Evolutionary conservation across 805 yeast genomes (phyloP), one percentile per base, ranked within the genome.

Genomic region (Kuraishia piskuri): DNA sequence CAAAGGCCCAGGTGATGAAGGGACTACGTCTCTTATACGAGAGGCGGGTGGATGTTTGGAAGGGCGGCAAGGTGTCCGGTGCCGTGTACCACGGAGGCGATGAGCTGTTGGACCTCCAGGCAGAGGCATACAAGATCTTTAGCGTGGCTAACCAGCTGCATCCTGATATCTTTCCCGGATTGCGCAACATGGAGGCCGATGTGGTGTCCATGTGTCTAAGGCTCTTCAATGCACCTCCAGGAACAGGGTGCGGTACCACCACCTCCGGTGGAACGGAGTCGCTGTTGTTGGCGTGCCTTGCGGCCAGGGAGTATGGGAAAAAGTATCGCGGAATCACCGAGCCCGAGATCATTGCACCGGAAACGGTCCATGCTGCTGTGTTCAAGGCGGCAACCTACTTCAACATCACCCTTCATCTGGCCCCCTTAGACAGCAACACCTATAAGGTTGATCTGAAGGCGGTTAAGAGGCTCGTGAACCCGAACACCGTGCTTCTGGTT

Each of bases 241-340:
- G 58, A 12, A 59, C 72, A 1, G 82, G 83, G 24, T 82, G 83
- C 59, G 98, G 98, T 17, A 83, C 94, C 6, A 79, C 96, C 0
- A 85, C 96, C 0, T 84, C 92, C 2, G 99, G 99, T 17, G 99
- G 99, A 22, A 91, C 99, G 0, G 99, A 92, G 68, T 92, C 98
- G 1, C 70, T 92, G 49, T 70, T 92, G 49, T 72, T 92, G 61
- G 84, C 98, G 0, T 90, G 96, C 55, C 70, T 94, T 51, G 83
- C 96, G 22, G 98, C 98, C 0, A 81, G 96, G 55, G 87, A 88
- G 67, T 80, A 78, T 63, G 97, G 86, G 0, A 73, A 68, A 54
- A 72, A 71, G 20, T 69, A 75, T 48, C 76, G 72, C 54, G 86
- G 90, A 1, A 78, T 90, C 49, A 74, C 76, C 0, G 65, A 76